Conservation (phyloP, 352 stramenopile species). For the Pythium dissimile region DNA sequence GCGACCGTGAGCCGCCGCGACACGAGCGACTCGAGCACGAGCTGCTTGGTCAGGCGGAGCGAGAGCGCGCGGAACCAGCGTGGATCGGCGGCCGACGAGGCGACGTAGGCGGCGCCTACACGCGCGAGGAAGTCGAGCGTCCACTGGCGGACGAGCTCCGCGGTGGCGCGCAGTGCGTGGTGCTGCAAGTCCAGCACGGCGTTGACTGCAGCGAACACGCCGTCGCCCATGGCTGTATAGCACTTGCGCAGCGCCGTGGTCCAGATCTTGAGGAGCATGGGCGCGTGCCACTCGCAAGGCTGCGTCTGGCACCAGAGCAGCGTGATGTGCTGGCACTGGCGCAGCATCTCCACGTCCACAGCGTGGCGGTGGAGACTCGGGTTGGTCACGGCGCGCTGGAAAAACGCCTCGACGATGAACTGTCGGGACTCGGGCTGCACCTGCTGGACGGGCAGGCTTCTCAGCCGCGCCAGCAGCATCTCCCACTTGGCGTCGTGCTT, state of each 20-base stretch:
- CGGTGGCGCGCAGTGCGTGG: constrained; percentile 23
- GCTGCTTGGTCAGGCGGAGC: constrained; percentile 50
- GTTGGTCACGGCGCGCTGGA: constrained; percentile 52
- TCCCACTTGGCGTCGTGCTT: constrained; percentile 29
- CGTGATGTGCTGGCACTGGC: constrained; percentile 42
- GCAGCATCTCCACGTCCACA: constrained; percentile 48
- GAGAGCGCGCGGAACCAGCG: constrained; percentile 37
- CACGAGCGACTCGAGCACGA: constrained; percentile 47
- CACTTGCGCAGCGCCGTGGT: constrained; percentile 47
- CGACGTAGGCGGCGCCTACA: constrained; percentile 31
- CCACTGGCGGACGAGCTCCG: constrained; percentile 48
- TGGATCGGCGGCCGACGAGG: constrained; percentile 5
- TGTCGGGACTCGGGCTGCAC: constrained; percentile 47
- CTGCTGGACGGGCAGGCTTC: constrained; percentile 38
- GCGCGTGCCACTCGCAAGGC: constrained; percentile 69
- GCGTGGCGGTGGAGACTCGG: constrained; percentile 29
- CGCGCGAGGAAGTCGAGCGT: constrained; percentile 52
- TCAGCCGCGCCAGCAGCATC: constrained; percentile 42
- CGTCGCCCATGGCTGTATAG: constrained; percentile 30
- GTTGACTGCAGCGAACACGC: constrained; percentile 45
- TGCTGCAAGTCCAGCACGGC: constrained; percentile 58
- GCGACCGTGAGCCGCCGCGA: constrained; percentile 40
- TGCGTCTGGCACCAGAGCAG: constrained; percentile 53
- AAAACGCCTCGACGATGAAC: constrained; percentile 60
- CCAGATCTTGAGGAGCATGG: constrained; percentile 57